Evolutionary conservation across 768 basidiomycete genomes (phyloP).

Genomic region (Pilatotrama ljubarskyi): DNA sequence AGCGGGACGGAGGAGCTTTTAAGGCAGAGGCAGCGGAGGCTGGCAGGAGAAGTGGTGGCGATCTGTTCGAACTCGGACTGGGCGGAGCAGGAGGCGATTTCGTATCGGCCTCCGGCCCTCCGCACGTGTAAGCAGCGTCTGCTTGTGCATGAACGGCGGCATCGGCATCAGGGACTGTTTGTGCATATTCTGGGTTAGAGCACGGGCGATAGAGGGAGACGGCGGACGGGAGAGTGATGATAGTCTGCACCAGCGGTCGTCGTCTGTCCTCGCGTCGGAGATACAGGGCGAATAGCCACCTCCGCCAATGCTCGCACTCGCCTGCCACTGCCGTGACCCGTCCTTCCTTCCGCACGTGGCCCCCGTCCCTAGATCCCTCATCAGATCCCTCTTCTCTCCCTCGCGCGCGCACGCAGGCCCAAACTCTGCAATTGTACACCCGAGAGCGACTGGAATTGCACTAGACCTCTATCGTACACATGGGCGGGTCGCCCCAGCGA

Average conservation of each 20-base stretch:
- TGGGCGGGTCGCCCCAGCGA: neutral
- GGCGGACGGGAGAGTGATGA: no score
- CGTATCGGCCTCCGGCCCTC: constrained; percentile 11
- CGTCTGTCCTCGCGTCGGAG: neutral
- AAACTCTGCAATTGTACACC: neutral
- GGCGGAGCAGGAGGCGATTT: constrained; percentile 6
- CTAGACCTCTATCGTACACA: neutral
- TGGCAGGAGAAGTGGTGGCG: neutral
- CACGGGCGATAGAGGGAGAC: neutral
- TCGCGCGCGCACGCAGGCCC: neutral
- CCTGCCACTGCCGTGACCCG: neutral
- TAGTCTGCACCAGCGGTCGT: neutral
- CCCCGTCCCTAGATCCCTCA: constrained; percentile 8
- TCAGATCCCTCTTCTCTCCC: neutral
- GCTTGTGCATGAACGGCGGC: neutral
- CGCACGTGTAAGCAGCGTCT: constrained; percentile 17
- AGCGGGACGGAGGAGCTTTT: constrained; percentile 3
- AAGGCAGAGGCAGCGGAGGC: neutral
- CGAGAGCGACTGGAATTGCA: neutral
- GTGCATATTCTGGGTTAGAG: constrained; percentile 2
- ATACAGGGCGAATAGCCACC: constrained; percentile 14
- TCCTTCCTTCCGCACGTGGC: neutral
- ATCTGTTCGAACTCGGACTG: constrained; percentile 8
- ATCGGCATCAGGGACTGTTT: neutral
- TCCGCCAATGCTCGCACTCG: neutral